These are phyloP conservation scores for Leccinum subgranulosum DNA, from an alignment of 768 basidiomycete genomes.

Conservation along the genomic window DNA sequence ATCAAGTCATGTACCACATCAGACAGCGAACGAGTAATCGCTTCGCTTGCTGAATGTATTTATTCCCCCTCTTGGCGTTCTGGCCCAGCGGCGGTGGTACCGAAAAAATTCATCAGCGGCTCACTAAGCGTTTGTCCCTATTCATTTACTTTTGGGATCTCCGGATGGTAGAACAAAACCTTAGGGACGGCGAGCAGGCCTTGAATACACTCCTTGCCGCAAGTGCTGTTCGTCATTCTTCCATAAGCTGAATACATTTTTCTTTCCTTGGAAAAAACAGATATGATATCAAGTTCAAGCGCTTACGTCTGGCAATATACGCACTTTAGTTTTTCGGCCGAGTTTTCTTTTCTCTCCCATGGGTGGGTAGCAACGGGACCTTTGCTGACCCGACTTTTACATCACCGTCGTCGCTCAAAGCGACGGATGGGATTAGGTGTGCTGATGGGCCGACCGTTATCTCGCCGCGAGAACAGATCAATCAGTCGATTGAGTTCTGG, in stretches of 20 bases:
- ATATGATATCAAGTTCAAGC: neutral
- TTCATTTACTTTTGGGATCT: slow-evolving; percentile 4
- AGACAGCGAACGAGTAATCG: neutral
- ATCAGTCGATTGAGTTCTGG: slow-evolving; percentile 4
- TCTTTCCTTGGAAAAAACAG: neutral
- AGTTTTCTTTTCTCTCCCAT: neutral
- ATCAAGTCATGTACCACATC: neutral
- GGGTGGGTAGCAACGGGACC: slow-evolving; percentile 1
- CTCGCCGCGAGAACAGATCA: neutral
- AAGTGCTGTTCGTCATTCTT: slow-evolving; percentile 7
- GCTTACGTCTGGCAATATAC: slow-evolving; percentile 23
- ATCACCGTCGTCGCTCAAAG: slow-evolving; percentile 3
- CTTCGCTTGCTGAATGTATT: neutral
- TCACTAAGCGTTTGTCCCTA: neutral
- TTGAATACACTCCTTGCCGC: slow-evolving; percentile 10
- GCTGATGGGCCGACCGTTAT: neutral
- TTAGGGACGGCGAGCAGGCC: slow-evolving; percentile 2
- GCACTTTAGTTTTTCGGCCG: slow-evolving; percentile 8
- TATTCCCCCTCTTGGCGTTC: neutral
- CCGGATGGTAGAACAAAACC: slow-evolving; percentile 5
- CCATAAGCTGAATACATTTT: slow-evolving; percentile 5
- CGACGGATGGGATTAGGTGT: neutral
- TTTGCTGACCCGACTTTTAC: slow-evolving; percentile 10
- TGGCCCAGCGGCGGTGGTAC: neutral
- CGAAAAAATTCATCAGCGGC: neutral